Percentiles rank a stretch among this genome's conserved stretches.
These are phyloP conservation scores for Helminthosporium solani DNA, from an alignment of 2,329 filamentous ascomycete species.

Conservation along the genomic window DNA sequence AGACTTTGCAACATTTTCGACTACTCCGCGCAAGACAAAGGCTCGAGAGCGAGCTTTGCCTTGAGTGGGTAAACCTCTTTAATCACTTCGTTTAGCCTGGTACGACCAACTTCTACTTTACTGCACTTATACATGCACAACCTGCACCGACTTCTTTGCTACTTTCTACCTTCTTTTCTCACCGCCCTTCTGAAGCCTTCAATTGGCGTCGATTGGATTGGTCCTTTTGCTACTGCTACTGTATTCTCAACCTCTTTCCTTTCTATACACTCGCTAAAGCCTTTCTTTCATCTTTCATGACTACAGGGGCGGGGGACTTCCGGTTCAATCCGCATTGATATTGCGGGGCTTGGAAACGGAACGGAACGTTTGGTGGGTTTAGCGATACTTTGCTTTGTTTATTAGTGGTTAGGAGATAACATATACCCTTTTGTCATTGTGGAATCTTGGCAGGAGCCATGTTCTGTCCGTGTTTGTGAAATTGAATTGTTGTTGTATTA, in stretches of 20 bases:
- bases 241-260: background rate
- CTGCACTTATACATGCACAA: background rate
- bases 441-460: background rate
- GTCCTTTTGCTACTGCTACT: background rate
- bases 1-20: conserved; percentile 1
- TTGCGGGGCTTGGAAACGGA: background rate
- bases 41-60: background rate
- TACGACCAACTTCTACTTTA: background rate
- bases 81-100: background rate
- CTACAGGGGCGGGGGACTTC: background rate
- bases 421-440: background rate
- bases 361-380: background rate
- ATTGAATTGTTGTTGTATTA: background rate
- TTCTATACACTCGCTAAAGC: background rate
- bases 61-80: background rate
- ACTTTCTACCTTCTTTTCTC: background rate
- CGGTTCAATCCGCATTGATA: background rate
- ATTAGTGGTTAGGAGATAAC: background rate
- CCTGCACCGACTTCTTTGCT: background rate
- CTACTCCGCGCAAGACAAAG: background rate
- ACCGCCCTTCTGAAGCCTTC: background rate
- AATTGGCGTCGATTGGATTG: background rate
- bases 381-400: background rate
- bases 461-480: background rate
- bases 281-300: background rate